Conservation (phyloP, 1,284 basidiomycete species). For the Ustilago loliicola region DNA sequence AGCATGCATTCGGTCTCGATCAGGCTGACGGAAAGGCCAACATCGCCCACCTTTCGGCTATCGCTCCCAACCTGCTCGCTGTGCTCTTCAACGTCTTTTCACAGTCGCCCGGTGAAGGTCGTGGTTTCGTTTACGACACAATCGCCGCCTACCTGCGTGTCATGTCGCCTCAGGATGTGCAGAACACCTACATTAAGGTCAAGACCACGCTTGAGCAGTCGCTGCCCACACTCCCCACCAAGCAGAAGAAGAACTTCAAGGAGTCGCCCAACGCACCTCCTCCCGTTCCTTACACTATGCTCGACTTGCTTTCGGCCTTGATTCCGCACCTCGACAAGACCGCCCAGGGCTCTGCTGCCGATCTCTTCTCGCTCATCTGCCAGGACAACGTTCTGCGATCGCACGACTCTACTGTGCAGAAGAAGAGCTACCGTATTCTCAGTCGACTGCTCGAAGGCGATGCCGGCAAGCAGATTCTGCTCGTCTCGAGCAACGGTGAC, state of each 20-base stretch:
- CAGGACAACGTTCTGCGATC: slow-evolving; percentile 75
- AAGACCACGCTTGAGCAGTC: slow-evolving; percentile 82
- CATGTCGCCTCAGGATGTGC: slow-evolving; percentile 76
- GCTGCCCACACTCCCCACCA: slow-evolving; percentile 71
- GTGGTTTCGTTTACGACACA: slow-evolving; percentile 88
- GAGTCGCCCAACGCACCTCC: slow-evolving; percentile 51
- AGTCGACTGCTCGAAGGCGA: slow-evolving; percentile 73
- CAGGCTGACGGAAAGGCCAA: slow-evolving; percentile 79
- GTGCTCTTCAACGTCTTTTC: slow-evolving; percentile 98
- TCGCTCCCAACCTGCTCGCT: slow-evolving; percentile 91
- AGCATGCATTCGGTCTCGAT: slow-evolving; percentile 74
- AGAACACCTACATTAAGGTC: slow-evolving; percentile 85
- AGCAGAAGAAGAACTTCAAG: slow-evolving; percentile 46
- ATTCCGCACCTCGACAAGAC: slow-evolving; percentile 74
- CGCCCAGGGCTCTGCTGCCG: slow-evolving; percentile 42
- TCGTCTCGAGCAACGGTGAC: slow-evolving; percentile 12
- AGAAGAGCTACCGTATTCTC: slow-evolving; percentile 92
- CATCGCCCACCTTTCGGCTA: slow-evolving; percentile 79
- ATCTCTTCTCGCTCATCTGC: slow-evolving; percentile 74
- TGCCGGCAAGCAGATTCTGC: slow-evolving; percentile 51
- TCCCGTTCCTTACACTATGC: slow-evolving; percentile 80
- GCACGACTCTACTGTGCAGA: slow-evolving; percentile 85
- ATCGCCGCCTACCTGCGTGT: slow-evolving; percentile 88
- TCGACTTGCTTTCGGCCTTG: slow-evolving; percentile 89
- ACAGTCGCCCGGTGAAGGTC: slow-evolving; percentile 81